Base-by-base conservation (phyloP, 495 filamentous ascomycete genomes). In the Penicillium nucicola region DNA sequence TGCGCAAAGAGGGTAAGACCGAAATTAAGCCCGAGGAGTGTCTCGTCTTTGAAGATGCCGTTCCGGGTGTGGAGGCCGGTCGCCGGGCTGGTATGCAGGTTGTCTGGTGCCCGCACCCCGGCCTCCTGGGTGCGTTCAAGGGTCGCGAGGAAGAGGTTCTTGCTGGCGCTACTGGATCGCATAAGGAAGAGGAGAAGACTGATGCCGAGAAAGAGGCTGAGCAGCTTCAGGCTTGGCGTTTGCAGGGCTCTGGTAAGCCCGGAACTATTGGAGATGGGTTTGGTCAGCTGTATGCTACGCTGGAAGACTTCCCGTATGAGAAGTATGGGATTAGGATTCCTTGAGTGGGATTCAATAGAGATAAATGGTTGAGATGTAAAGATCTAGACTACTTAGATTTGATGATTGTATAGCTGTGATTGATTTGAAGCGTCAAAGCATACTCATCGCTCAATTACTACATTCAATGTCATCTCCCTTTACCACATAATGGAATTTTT, bases 41-140 rank as follows among this genome's bases (percentile, higher is more conserved):
- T 67, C 74, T 99, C 8, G 93, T 99, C 0, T 97, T 99, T 61
- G 93, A 99, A 67, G 93, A 99, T 66, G 85, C 84, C 19, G 92
- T 97, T 3, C 89, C 90, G 0, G 93, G 93, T 0, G 90, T 96
- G 0, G 93, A 99, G 71, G 82, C 92, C 9, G 93, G 90, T 10
- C 73, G 93, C 25, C 80, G 93, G 48, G 93, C 95, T 0, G 95
- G 95, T 0, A 97, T 97, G 95, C 80, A 90, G 52, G 93, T 96
- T 8, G 75, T 95, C 1, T 99, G 93, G 93, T 85, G 83, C 54
- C 93, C 93, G 5, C 92, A 97, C 75, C 80, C 83, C 2, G 88
- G 82, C 64, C 68, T 99, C 20, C 71, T 88, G 72, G 76, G 81
- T 57, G 84, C 88, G 63, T 95, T 87, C 60, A 70, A 68, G 33